Evolutionary conservation across 176 grass and related monocot genomes (phyloP), one percentile per base, ranked within the genome.

Genomic region (Eragrostis nindensis): DNA sequence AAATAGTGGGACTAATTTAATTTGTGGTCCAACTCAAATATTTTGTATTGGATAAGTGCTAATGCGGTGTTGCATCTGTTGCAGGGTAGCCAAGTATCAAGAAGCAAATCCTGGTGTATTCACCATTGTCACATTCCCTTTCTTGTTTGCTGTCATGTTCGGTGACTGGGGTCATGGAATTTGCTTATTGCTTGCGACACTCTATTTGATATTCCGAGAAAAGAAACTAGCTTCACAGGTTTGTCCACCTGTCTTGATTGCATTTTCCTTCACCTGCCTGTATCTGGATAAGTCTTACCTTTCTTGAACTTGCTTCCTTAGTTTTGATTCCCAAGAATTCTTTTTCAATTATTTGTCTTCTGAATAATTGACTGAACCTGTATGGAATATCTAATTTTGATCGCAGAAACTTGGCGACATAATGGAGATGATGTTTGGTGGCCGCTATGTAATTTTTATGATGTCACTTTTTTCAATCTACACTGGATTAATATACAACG

Each of bases 81-180:
- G 49, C 82, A 98, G 96, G 62, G 43, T 99, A 54, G 96, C 96
- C 4, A 99, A 90, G 54, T 99, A 95, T 79, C 92, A 83, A 88
- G 96, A 99, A 86, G 92, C 92, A 68, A 99, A 99, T 84, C 96
- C 96, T 82, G 92, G 84, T 61, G 92, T 99, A 74, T 95, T 91
- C 52, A 95, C 96, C 66, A 73, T 99, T 88, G 65, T 95, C 50
- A 99, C 92, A 64, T 99, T 99, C 84, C 92, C 96, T 59, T 99
- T 99, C 78, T 79, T 99, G 50, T 99, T 99, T 86, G 92, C 92
- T 22, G 88, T 99, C 73, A 99, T 99, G 92, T 99, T 99, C 86
- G 96, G 96, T 66, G 96, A 99, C 83, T 95, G 92, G 96, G 96
- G 92, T 24, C 96, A 99, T 90, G 92, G 92, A 49, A 62, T 95